Conservation (phyloP, 257 asterid genomes). For the Ehretia macrophylla region DNA sequence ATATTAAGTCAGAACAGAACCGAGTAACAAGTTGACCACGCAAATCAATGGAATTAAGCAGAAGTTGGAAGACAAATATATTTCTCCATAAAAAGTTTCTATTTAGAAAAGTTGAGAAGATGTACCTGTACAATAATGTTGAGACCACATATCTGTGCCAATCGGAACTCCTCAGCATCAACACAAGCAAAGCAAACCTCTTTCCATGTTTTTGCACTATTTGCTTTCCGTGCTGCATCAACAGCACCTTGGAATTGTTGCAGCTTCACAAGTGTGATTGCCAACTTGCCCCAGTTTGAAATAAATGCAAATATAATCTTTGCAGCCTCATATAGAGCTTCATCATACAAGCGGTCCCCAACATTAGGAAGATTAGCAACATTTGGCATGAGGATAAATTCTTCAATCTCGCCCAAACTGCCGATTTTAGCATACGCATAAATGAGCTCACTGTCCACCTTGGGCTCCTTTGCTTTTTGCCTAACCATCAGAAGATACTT, state of each 20-base stretch:
- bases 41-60: too few species aligned
- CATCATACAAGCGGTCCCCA: conserved; percentile 97
- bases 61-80: neutral
- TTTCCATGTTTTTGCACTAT: conserved; percentile 97
- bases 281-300: conserved; percentile 98
- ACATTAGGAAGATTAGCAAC: conserved; percentile 98
- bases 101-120: neutral
- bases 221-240: conserved; percentile 99
- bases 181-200: conserved; percentile 99
- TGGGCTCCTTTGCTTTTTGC: conserved; percentile 94
- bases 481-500: conserved; percentile 96
- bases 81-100: neutral
- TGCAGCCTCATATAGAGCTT: conserved; percentile 95
- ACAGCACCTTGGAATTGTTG: conserved; percentile 98
- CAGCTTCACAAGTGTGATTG: conserved; percentile 79
- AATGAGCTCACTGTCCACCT: conserved; percentile 96
- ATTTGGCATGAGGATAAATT: conserved; percentile 96
- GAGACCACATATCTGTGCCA: conserved; percentile 99
- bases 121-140: conserved; percentile 96
- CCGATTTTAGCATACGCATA: conserved; percentile 98
- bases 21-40: neutral
- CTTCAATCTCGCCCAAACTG: conserved; percentile 90
- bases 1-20: neutral
- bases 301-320: conserved; percentile 87
- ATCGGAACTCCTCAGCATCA: conserved; percentile 99